phyloP scores from a whole-genome alignment of 352 stramenopile genomes.

The Phytopythium delawarense region DNA sequence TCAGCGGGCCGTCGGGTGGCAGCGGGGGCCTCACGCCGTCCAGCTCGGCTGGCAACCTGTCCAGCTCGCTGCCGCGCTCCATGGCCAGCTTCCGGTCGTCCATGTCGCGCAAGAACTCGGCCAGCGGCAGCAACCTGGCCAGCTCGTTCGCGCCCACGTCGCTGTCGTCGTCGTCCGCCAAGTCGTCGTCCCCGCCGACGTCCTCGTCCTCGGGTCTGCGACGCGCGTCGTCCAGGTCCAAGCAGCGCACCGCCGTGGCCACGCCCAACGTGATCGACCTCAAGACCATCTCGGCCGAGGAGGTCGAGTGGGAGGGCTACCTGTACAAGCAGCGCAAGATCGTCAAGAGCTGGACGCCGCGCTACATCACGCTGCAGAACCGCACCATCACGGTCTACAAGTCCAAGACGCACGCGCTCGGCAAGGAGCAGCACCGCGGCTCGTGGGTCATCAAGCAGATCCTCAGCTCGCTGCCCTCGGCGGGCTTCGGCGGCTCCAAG shows the following conservation, averaged over 20 bases:
- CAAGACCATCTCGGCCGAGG: constrained; percentile 81
- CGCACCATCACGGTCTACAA: constrained; percentile 82
- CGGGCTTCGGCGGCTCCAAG: constrained; percentile 76
- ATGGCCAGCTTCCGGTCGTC: constrained; percentile 29
- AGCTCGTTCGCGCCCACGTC: constrained; percentile 1
- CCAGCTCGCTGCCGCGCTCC: constrained; percentile 12
- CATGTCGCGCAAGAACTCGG: constrained; percentile 24
- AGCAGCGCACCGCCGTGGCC: constrained; percentile 20
- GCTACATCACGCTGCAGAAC: constrained; percentile 86
- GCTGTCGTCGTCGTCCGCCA: constrained; percentile 10
- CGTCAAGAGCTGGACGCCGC: constrained; percentile 86
- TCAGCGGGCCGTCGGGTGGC: constrained; percentile 20
- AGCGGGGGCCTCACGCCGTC: constrained; percentile 12
- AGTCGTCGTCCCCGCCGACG: constrained; percentile 7
- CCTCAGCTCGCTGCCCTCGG: constrained; percentile 67
- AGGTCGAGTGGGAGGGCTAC: constrained; percentile 87
- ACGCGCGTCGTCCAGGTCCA: constrained; percentile 1
- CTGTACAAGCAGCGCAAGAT: constrained; percentile 89
- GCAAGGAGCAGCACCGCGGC: constrained; percentile 72
- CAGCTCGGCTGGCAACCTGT: constrained; percentile 11
- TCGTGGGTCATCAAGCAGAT: constrained; percentile 84
- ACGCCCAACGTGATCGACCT: constrained; percentile 85
- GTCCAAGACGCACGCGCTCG: constrained; percentile 81
- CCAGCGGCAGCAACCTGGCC: constrained; percentile 19
- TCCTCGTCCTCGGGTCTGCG: constrained; percentile 10